Base-by-base conservation (phyloP, 768 basidiomycete species). In the Cyathus striatus region DNA sequence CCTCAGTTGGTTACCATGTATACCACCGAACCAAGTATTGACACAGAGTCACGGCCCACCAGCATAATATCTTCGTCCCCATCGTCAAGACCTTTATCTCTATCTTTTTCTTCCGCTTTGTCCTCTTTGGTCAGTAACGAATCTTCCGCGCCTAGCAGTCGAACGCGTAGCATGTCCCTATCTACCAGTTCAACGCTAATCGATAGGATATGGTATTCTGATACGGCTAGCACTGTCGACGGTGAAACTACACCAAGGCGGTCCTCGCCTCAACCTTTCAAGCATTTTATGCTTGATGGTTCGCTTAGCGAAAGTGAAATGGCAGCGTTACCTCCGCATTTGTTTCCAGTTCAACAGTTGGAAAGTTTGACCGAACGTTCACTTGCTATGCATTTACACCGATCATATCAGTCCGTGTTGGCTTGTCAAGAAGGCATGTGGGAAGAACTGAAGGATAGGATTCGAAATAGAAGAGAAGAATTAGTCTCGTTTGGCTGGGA, bases 361-460 rank as follows among this genome's bases (percentile, higher is more conserved):
- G 61, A 62, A 42, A 58, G 58, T 21, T 56, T 83, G 48, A 78
- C 64, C 45, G 77, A 82, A 42, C 72, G 79, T 34, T 79, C 80
- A 2, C 68, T 83, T 22, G 81, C 82, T 0, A 83, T 86, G 80
- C 83, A 86, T 44, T 69, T 86, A 3, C 78, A 83, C 51, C 68
- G 72, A 47, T 74, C 78, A n/a, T 84, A 76, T 47, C 75, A 79
- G 49, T 59, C 62, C 16, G 78, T 86, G 6, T 56, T 83, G 10
- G 81, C 79, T 10, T 83, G 80, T 49, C 76, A 81, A 57, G 84
- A 86, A 53, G 76, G 81, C 22, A 83, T 86, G 81, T 86, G 83
- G 83, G 83, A 85, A 47, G 82, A 83, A 42, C 66, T 86, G 38
- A 73, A 75, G 49, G 76, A 81, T 47, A 72, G 76, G 47, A 69